These are phyloP conservation scores for Pseudovirgaria hyperparasitica DNA, from an alignment of 2,329 filamentous ascomycete species.

Conservation along the genomic window DNA sequence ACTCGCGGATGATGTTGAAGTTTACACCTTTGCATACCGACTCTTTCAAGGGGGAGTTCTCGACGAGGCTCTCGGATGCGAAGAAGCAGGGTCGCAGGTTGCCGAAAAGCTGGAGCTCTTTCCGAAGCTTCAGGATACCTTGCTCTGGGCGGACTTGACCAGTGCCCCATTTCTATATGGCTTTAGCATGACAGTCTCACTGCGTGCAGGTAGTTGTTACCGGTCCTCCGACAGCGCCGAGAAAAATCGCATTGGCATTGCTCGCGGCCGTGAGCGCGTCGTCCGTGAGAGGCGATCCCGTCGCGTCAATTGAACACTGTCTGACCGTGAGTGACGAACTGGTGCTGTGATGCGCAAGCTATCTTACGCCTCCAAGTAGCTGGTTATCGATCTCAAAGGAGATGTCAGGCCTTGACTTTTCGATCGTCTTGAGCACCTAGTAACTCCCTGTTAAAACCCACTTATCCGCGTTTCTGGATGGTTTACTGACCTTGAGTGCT, in stretches of 20 bases:
- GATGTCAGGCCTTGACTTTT: slow-evolving; percentile 56
- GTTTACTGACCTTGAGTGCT: slow-evolving; percentile 67
- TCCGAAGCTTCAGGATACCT: slow-evolving; percentile 80
- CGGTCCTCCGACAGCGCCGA: slow-evolving; percentile 91
- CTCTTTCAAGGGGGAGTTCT: slow-evolving; percentile 75
- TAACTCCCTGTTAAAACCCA: slow-evolving; percentile 4
- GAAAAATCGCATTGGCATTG: slow-evolving; percentile 74
- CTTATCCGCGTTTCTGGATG: neutral
- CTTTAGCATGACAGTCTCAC: slow-evolving; percentile 6
- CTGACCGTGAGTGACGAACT: neutral
- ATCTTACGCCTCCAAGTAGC: slow-evolving; percentile 74
- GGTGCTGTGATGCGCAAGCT: slow-evolving; percentile 5
- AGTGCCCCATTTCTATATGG: slow-evolving; percentile 79
- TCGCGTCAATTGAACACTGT: slow-evolving; percentile 78
- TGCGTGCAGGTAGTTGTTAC: slow-evolving; percentile 24
- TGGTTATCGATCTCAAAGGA: slow-evolving; percentile 87
- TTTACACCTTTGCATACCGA: slow-evolving; percentile 76
- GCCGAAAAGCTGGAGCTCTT: slow-evolving; percentile 86
- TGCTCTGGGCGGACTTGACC: slow-evolving; percentile 81
- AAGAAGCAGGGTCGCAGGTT: slow-evolving; percentile 97
- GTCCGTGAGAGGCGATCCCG: slow-evolving; percentile 67
- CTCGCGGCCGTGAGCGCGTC: slow-evolving; percentile 74
- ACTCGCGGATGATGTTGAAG: slow-evolving; percentile 83
- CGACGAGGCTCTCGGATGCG: slow-evolving; percentile 72
- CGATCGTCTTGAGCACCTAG: slow-evolving; percentile 67